Conservation (phyloP, 139 green algal species). For the Spirogloea muscicola region DNA sequence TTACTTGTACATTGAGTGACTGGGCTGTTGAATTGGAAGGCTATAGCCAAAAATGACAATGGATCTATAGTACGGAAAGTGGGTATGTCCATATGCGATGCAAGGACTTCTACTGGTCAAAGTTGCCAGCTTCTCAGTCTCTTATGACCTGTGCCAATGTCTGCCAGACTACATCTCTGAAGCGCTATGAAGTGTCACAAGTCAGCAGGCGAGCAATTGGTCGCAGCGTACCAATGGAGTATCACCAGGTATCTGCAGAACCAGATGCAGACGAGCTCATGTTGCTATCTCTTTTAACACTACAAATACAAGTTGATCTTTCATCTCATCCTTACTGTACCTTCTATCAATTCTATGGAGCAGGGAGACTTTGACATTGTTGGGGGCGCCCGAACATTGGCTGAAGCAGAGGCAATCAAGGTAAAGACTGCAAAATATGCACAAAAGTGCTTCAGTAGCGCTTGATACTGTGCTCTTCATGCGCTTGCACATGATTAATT, state of each 20-base stretch:
- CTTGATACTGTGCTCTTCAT: background rate
- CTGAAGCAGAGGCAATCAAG: slow-evolving; percentile 55
- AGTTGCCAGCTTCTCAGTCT: too few species aligned
- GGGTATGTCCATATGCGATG: too few species aligned
- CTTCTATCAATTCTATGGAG: background rate
- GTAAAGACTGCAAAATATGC: background rate
- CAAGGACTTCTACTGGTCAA: too few species aligned
- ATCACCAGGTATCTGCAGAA: slow-evolving; percentile 56
- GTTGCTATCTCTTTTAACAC: too few species aligned
- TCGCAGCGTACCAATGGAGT: slow-evolving; percentile 52
- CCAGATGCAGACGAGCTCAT: too few species aligned
- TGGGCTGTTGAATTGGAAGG: too few species aligned
- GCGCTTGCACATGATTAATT: background rate
- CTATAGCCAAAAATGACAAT: too few species aligned
- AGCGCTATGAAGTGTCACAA: slow-evolving; percentile 64
- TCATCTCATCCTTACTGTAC: background rate
- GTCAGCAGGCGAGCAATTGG: slow-evolving; percentile 41
- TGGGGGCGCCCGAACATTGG: slow-evolving; percentile 23
- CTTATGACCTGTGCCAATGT: too few species aligned
- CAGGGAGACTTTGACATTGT: slow-evolving; percentile 73
- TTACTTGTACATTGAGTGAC: too few species aligned
- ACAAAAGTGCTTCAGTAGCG: background rate
- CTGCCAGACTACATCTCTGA: slow-evolving; percentile 45
- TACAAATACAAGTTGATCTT: background rate
- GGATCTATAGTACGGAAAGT: too few species aligned